Conservation (phyloP, 2,329 filamentous ascomycete species). For the Neofusicoccum parvum region DNA sequence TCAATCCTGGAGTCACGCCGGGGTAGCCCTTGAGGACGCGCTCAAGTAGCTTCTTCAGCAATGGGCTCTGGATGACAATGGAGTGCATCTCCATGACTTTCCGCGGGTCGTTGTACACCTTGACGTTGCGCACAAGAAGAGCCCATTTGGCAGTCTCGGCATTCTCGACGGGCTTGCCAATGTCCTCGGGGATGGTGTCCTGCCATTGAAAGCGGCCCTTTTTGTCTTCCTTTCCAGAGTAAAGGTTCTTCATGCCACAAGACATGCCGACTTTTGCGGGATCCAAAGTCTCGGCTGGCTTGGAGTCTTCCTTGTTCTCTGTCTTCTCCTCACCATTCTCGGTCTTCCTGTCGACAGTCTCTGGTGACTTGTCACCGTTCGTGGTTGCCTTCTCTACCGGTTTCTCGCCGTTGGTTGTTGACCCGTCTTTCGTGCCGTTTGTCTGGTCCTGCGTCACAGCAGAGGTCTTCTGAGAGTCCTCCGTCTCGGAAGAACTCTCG, state of each 20-base stretch:
- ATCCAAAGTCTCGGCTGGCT: slow-evolving; percentile 24
- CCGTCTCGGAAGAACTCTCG: background rate
- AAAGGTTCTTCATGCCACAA: slow-evolving; percentile 50
- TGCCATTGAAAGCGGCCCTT: slow-evolving; percentile 58
- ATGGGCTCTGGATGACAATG: slow-evolving; percentile 65
- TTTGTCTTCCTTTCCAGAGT: slow-evolving; percentile 47
- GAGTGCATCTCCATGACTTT: slow-evolving; percentile 64
- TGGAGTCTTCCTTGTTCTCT: slow-evolving; percentile 4
- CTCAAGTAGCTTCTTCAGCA: slow-evolving; percentile 59
- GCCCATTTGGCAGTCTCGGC: slow-evolving; percentile 62
- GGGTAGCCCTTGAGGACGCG: slow-evolving; percentile 61
- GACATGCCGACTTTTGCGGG: slow-evolving; percentile 40
- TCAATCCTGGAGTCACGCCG: slow-evolving; percentile 60
- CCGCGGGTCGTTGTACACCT: slow-evolving; percentile 49
- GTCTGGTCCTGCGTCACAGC: background rate
- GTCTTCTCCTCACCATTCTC: slow-evolving; percentile 15
- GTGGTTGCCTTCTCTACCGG: background rate
- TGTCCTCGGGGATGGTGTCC: slow-evolving; percentile 40
- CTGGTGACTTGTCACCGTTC: background rate
- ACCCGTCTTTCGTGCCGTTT: background rate
- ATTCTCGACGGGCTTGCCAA: slow-evolving; percentile 60
- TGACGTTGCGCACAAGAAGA: slow-evolving; percentile 58
- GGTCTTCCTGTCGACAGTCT: background rate
- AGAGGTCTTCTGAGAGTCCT: background rate
- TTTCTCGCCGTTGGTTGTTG: background rate